Conservation (phyloP, 345 rosid genomes). For the Eutrema heterophyllum region DNA sequence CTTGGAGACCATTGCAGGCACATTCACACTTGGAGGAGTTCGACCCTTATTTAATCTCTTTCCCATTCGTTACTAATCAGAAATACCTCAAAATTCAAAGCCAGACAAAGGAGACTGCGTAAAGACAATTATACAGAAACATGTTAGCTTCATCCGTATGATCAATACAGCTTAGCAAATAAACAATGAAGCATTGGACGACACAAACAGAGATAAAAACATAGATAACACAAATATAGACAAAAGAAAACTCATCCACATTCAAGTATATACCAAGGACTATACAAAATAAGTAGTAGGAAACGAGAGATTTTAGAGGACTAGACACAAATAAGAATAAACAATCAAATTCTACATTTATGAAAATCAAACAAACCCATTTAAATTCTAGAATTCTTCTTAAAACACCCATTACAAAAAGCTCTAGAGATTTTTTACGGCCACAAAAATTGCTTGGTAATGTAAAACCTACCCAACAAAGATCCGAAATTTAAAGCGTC, state of each 20-base stretch:
- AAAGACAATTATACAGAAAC: background rate
- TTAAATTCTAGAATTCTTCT: background rate
- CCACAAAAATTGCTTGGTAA: background rate
- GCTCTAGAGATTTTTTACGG: background rate
- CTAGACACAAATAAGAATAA: too few relatives aligned
- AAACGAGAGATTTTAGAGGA: too few relatives aligned
- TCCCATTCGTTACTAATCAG: conserved; percentile 55
- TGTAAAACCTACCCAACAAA: background rate
- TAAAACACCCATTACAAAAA: background rate
- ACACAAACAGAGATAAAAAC: background rate
- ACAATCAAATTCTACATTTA: too few relatives aligned
- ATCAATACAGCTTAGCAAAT: background rate
- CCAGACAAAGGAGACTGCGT: background rate
- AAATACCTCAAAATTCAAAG: background rate
- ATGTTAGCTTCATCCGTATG: background rate
- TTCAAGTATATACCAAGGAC: too few relatives aligned
- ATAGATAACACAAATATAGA: too few relatives aligned
- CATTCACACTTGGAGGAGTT: conserved; percentile 48
- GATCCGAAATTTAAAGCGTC: background rate
- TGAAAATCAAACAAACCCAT: background rate
- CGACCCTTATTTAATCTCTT: conserved; percentile 62
- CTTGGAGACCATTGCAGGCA: conserved; percentile 25
- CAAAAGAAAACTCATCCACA: too few relatives aligned
- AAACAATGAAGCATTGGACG: background rate
- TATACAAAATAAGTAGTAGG: too few relatives aligned